Base-by-base conservation (phyloP, 1,284 basidiomycete species). In the Leccinum fallax region DNA sequence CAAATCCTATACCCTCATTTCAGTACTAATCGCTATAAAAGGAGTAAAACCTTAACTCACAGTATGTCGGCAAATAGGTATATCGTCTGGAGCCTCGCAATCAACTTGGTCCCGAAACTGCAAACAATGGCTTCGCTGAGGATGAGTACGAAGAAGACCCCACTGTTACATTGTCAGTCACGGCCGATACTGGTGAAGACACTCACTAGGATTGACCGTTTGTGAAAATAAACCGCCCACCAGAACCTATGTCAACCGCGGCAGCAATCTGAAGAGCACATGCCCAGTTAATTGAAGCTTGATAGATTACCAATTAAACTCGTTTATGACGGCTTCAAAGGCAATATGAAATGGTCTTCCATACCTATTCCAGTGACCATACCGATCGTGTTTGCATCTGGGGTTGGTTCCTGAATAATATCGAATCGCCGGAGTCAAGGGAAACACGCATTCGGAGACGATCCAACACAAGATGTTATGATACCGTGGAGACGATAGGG, bases 211-310 rank as follows among this genome's bases (percentile, higher is more conserved):
- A 69, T 54, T 77, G 74, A 4, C 58, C 59, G 32, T 63, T 69
- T n/a, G 77, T 74, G 4, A 77, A 48, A 21, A 69, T 55, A 52
- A 77, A 73, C 21, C 60, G 65, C 56, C 70, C 66, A 21, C 71
- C 67, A 5, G 76, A 70, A 10, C 73, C 76, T 51, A 79, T 79
- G 40, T 69, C 71, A 2, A 64, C 73, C 5, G 76, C 78, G 0
- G 78, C 79, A 60, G 75, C 72, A 34, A 80, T 73, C 62, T 79
- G 78, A 16, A 77, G 62, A 11, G 79, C 70, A 58, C 74, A 78
- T 51, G 71, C 79, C 81, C 81, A 83, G 32, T 77, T 79, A 9
- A 82, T 68, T 4, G 79, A 79, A 4, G 82, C 80, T 67, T 34
- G 26, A 11, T 26, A 26, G 16, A 51, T 53, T n/a, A 49, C 48